Evolutionary conservation across 306 rosid genomes (phyloP), one percentile per base, ranked within the genome.

Genomic region (Leucaena leucocephala): DNA sequence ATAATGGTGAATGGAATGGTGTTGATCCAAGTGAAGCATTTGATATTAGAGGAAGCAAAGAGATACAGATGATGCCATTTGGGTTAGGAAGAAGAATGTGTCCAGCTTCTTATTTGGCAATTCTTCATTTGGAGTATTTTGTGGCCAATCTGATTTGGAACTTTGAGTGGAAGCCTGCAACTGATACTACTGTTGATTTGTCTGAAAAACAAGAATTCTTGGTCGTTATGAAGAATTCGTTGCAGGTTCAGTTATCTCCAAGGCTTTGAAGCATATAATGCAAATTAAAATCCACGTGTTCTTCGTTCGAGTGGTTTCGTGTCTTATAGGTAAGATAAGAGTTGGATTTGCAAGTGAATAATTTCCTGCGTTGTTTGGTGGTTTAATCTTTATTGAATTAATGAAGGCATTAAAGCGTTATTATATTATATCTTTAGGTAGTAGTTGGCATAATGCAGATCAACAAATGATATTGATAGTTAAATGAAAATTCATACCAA

Each of bases 31-130:
- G 44, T 12, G 85, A 81, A 16, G 71, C 9, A 1, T 84, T 78
- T 45, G 87, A 86, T 10, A 72, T 84, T 3, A 76, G 81, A 0
- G 85, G 89, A 2, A 81, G 22, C 4, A 86, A 75, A 13, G 88
- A 84, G 63, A 82, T 76, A 8, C 82, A 54, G 83, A 87, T 87
- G 90, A 79, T 84, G 90, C 90, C 90, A 0, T 87, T 87, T 80
- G 88, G 90, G 2, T 86, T 71, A 0, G 90, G 88, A 61, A 84
- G 84, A 35, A 84, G 90, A 74, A 87, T 87, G 4, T 87, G 88
- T 42, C 88, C 90, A 0, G 90, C 73, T 0, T 68, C 64, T 68
- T 79, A 57, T 22, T 49, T 84, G 19, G 90, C 86, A 0, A 9
- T 84, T 49, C 72, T 84, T 1, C 83, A 76, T 76, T 76, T 84